Percentiles rank a stretch among this genome's conserved stretches.
Evolutionary conservation across 768 basidiomycete species (phyloP).

Genomic region (Galerina marginata): DNA sequence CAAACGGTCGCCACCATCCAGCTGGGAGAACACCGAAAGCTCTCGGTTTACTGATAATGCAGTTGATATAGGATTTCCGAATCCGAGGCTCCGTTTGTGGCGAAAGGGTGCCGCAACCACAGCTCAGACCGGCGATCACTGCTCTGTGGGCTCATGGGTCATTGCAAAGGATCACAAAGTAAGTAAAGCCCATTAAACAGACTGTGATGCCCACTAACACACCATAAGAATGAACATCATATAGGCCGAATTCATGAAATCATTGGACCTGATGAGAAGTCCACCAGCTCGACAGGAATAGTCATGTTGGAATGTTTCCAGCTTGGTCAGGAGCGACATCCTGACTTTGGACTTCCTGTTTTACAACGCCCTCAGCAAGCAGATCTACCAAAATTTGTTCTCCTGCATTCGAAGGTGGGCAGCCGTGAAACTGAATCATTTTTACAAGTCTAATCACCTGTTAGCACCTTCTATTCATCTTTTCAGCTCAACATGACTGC

Average conservation of each 20-base stretch:
- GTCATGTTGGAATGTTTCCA: conserved; percentile 6
- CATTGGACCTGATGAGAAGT: not conserved
- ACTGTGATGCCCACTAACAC: too few species aligned
- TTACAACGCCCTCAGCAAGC: not conserved
- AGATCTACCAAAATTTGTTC: not conserved
- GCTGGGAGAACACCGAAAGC: not conserved
- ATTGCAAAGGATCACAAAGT: not conserved
- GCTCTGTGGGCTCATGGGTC: not conserved
- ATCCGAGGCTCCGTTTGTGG: not conserved
- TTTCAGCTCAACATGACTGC: conserved; percentile 8
- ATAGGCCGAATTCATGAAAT: conserved; percentile 11
- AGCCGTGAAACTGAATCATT: too few species aligned
- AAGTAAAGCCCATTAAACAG: not conserved
- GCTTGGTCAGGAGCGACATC: not conserved
- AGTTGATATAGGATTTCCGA: not conserved
- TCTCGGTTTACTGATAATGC: not conserved
- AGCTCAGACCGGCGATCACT: not conserved
- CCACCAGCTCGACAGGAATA: not conserved
- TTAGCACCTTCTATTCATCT: conserved; percentile 8
- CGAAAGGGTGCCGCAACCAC: not conserved
- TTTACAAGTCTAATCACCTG: not conserved
- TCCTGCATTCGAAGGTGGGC: too few species aligned
- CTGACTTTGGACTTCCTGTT: conserved; percentile 5
- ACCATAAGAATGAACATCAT: too few species aligned
- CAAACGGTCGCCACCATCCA: not conserved